phyloP scores from a whole-genome alignment of 805 yeast genomes.

The Blastobotrys peoriensis region DNA sequence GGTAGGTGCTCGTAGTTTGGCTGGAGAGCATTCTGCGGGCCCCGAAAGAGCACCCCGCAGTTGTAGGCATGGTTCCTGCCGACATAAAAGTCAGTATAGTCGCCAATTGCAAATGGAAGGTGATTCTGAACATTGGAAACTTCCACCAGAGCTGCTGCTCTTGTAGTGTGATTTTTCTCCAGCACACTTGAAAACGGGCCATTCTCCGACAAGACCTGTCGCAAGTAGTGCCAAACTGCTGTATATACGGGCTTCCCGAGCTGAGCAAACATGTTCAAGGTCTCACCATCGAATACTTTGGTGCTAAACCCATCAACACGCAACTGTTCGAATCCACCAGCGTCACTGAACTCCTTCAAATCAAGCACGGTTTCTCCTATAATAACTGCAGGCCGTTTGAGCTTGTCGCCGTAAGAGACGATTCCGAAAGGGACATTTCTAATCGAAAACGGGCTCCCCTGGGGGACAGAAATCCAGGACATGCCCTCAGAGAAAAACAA shows the following conservation, averaged over 20 bases:
- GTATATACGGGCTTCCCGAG: slow-evolving; percentile 16
- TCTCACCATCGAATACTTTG: slow-evolving; percentile 10
- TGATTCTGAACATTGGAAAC: slow-evolving; percentile 8
- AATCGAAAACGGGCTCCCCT: slow-evolving; percentile 22
- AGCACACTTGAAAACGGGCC: slow-evolving; percentile 16
- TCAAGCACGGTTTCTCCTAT: slow-evolving; percentile 22
- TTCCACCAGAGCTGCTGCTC: slow-evolving; percentile 7
- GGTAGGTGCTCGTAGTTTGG: slow-evolving; percentile 24
- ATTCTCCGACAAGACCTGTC: slow-evolving; percentile 11
- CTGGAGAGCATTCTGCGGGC: slow-evolving; percentile 21
- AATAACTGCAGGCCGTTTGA: slow-evolving; percentile 15
- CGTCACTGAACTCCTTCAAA: slow-evolving; percentile 13
- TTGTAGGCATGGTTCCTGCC: slow-evolving; percentile 23
- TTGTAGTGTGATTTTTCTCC: slow-evolving; percentile 12
- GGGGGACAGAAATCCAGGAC: slow-evolving; percentile 11
- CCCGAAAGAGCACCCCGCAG: slow-evolving; percentile 22
- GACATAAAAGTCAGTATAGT: slow-evolving; percentile 25
- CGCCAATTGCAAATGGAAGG: slow-evolving; percentile 22
- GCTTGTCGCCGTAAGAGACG: slow-evolving; percentile 11
- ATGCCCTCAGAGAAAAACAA: too few relatives aligned
- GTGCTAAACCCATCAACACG: not conserved
- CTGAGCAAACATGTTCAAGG: slow-evolving; percentile 19
- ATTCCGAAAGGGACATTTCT: slow-evolving; percentile 24
- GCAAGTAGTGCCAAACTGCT: slow-evolving; percentile 13
- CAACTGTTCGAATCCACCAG: slow-evolving; percentile 11